phyloP scores from a whole-genome alignment of 495 filamentous ascomycete genomes.

The Trichodelitschia bisporula region DNA sequence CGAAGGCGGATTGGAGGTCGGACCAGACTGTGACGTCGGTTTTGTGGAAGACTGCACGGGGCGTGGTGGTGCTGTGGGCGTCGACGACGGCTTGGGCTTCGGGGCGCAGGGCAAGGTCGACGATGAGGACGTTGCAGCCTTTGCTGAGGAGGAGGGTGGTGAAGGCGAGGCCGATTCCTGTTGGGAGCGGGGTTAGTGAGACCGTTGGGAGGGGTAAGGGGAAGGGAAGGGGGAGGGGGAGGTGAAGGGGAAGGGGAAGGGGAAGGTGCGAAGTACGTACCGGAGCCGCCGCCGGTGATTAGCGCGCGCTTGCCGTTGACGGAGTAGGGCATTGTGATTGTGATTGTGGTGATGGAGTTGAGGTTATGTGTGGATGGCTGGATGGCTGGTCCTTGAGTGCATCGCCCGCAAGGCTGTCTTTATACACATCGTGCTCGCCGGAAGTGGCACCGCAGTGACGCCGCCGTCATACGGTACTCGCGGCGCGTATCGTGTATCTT shows the following conservation, averaged over 20 bases:
- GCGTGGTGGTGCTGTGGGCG: constrained; percentile 18
- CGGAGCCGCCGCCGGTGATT: constrained; percentile 45
- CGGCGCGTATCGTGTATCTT: no score
- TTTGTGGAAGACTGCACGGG: constrained; percentile 29
- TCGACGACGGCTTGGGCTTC: constrained; percentile 34
- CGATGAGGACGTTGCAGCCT: constrained; percentile 40
- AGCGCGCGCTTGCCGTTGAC: constrained; percentile 36
- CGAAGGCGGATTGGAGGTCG: constrained; percentile 32
- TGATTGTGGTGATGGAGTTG: no score
- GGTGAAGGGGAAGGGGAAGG: no score
- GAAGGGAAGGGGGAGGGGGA: background rate
- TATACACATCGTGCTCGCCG: no score
- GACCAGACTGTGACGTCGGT: constrained; percentile 38
- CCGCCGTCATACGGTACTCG: no score
- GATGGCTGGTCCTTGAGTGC: no score
- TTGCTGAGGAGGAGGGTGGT: constrained; percentile 29
- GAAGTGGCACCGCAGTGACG: no score
- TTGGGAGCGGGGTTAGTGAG: background rate
- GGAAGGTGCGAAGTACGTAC: constrained; percentile 20
- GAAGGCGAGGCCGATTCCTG: constrained; percentile 36
- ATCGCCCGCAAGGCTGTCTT: no score
- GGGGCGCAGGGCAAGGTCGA: constrained; percentile 36
- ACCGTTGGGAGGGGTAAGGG: constrained; percentile 1
- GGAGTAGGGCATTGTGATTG: constrained; percentile 13
- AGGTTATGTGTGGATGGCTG: no score